Evolutionary conservation across 2,329 filamentous ascomycete species (phyloP), one percentile per base, ranked within the genome.

Genomic region (Talaromyces atroroseus): DNA sequence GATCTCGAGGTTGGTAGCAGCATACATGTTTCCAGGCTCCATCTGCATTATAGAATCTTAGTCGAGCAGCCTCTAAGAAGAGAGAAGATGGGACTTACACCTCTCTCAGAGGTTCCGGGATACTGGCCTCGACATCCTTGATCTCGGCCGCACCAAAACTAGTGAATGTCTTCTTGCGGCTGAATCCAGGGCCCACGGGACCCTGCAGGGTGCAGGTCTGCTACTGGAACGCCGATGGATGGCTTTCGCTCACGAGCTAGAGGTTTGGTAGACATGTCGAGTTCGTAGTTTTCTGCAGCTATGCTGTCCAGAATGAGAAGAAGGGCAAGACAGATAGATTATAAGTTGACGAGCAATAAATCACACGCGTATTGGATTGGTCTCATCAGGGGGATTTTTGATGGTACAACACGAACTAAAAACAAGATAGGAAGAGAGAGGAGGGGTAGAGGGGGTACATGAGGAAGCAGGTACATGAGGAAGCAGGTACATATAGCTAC

Each of bases 111-210:
- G 87, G 85, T 73, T 96, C 92, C 48, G 92, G 92, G 68, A 97
- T 95, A 59, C 76, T 85, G 78, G 91, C 90, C 78, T 97, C 92
- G 49, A 97, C 90, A 66, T 77, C 87, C 79, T 96, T 96, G 79
- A 96, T 96, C 70, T 99, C 94, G 36, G 83, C 80, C 26, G 91
- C 82, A 34, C 91, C 92, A 69, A 97, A 94, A 7, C 94, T 94
- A 10, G 94, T 99, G 63, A 89, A 89, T n/a, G 92, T 97, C 64
- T 94, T 85, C 80, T 90, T 96, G 78, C 94, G 83, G 84, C 75
- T 86, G 70, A 95, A 92, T 42, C 86, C 87, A 42, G 91, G 90
- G n/a, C 88, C 88, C 57, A 96, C 84, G 18, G 89, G 87, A 62
- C 91, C 92, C 72, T 89, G 82, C 60, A n/a, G n/a, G n/a, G n/a